Evolutionary conservation across 257 asterid genomes (phyloP).

Genomic region (Fraxinus quadrangulata): DNA sequence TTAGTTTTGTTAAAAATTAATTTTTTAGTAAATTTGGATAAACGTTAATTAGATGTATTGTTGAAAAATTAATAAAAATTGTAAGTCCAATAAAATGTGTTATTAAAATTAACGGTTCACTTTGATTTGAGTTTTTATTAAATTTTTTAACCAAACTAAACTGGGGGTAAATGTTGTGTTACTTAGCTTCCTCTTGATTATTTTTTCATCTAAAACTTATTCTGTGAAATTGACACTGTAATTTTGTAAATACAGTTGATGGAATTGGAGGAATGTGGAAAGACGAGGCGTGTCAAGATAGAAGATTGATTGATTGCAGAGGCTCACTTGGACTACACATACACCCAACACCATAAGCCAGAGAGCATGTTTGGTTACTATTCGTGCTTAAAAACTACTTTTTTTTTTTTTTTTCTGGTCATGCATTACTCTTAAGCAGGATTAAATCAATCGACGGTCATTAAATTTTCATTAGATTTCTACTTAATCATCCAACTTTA

Average conservation of each 20-base stretch:
- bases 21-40: no score
- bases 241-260: slow-evolving; percentile 13
- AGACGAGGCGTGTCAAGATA: slow-evolving; percentile 17
- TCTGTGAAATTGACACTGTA: neutral
- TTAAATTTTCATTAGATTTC: no score
- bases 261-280: slow-evolving; percentile 21
- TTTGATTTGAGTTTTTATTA: neutral
- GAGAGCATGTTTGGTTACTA: neutral
- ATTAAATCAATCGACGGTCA: no score
- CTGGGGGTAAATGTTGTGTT: neutral
- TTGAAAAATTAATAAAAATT: no score
- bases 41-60: no score
- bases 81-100: no score
- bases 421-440: neutral
- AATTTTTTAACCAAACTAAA: no score
- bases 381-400: neutral
- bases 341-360: slow-evolving; percentile 27
- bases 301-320: slow-evolving; percentile 28
- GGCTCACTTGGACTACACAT: slow-evolving; percentile 28
- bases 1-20: no score
- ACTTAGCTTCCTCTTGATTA: neutral
- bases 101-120: neutral
- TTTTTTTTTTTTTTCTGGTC: neutral
- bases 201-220: neutral
- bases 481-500: no score